Evolutionary conservation across 2,329 filamentous ascomycete species (phyloP).

Genomic region (Venturia pyrina): DNA sequence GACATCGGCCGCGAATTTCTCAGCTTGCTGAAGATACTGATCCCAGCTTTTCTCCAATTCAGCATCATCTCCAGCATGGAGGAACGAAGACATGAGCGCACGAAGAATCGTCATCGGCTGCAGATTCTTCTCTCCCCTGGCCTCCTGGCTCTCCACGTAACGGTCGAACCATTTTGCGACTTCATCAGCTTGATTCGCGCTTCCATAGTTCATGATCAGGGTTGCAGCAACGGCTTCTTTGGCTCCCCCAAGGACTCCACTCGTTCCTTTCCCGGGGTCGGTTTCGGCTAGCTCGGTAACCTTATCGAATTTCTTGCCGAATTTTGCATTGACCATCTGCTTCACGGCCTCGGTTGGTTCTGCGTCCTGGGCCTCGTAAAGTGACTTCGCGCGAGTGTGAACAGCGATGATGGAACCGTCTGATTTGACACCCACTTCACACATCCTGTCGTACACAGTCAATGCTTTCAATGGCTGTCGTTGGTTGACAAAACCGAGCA

Average conservation of each 20-base stretch:
- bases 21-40: constrained; percentile 31
- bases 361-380: background rate
- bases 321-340: background rate
- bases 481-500: constrained; percentile 38
- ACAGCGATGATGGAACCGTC: constrained; percentile 35
- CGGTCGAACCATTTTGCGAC: constrained; percentile 43
- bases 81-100: constrained; percentile 58
- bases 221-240: background rate
- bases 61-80: constrained; percentile 46
- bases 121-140: constrained; percentile 13
- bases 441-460: constrained; percentile 38
- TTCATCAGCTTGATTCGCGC: background rate
- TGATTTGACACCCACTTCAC: constrained; percentile 25
- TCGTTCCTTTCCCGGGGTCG: background rate
- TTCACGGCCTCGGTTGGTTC: background rate
- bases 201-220: constrained; percentile 10
- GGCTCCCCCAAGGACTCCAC: background rate
- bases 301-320: background rate
- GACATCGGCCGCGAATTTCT: background rate
- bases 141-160: constrained; percentile 31
- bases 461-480: constrained; percentile 37
- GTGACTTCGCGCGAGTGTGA: constrained; percentile 26
- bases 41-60: constrained; percentile 59
- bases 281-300: background rate
- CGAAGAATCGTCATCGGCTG: constrained; percentile 48